Base-by-base conservation (phyloP, 1,284 basidiomycete genomes). In the Nidula niveotomentosa region DNA sequence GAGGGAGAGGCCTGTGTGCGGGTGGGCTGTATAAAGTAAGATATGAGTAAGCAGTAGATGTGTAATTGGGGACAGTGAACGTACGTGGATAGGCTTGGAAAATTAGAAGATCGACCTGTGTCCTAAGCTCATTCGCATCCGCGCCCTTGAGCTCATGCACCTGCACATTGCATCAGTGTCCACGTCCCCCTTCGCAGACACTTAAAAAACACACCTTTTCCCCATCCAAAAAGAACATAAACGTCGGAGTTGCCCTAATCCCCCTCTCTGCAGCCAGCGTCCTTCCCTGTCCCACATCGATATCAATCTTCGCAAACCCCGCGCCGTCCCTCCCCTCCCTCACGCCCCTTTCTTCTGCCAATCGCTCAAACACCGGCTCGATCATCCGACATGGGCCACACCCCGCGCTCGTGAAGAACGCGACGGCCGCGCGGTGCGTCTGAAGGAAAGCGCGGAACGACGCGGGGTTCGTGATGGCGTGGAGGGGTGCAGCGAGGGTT, bases 161-260 rank as follows among this genome's bases (percentile, higher is more conserved):
- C 89, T 90, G 58, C 8, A 49, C 13, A 51, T 39, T n/a, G 44
- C 33, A 47, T 52, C 13, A 45, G 48, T 36, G 1, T 34, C 4
- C 30, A 10, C 23, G 12, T 33, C 23, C 37, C 18, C n/a, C 49
- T 33, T 18, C 33, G 37, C 7, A 34, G n/a, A 30, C 7, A 39
- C 36, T 36, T 36, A 17, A 37, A 39, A 30, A 33, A 65, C 74
- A 48, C 47, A 88, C 89, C 81, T 92, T 91, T 59, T 83, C 78
- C 1, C 89, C 90, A 57, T 91, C 78, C 60, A 87, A 68, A 75
- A 93, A 95, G 73, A 92, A 93, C 51, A 90, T 75, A 68, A 94
- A 95, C 3, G 93, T 94, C 3, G 94, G 93, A 0, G 91, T 95
- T 0, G 80, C 92, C n/a, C 79, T 69, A 1, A 96, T 83, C 3